phyloP scores from a whole-genome alignment of 1,284 basidiomycete species.

The Gymnopus androsaceus region DNA sequence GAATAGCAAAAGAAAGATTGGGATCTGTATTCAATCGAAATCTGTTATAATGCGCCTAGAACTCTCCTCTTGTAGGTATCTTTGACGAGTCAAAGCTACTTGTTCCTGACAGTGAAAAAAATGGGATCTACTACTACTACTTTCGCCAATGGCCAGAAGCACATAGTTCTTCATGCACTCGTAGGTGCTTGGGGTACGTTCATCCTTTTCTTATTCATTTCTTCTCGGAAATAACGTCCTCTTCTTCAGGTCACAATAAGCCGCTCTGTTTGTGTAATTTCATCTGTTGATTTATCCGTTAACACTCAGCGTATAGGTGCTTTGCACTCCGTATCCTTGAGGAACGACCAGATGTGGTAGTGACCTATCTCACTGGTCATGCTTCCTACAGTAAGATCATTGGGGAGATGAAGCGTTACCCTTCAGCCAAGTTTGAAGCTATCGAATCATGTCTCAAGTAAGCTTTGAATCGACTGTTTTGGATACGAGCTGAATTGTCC shows the following conservation, averaged over 20 bases:
- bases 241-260: conserved; percentile 9
- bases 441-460: conserved; percentile 1
- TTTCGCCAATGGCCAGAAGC: not conserved
- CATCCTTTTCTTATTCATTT: not conserved
- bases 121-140: not conserved
- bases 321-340: conserved; percentile 3
- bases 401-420: not conserved
- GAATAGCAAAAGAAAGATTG: too few relatives aligned
- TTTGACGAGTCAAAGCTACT: too few relatives aligned
- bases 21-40: too few relatives aligned
- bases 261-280: conserved; percentile 1
- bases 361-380: conserved; percentile 2
- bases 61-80: too few relatives aligned
- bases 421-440: not conserved
- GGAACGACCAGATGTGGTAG: not conserved
- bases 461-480: too few relatives aligned
- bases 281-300: too few relatives aligned
- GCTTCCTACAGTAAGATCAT: not conserved
- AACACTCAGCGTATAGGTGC: too few relatives aligned
- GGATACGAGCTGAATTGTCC: too few relatives aligned
- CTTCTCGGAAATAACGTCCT: too few relatives aligned
- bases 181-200: not conserved
- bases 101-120: too few relatives aligned
- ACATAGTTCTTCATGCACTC: not conserved
- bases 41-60: too few relatives aligned